Conservation (phyloP, 495 filamentous ascomycete genomes). For the Penicillium atrosanguineum region DNA sequence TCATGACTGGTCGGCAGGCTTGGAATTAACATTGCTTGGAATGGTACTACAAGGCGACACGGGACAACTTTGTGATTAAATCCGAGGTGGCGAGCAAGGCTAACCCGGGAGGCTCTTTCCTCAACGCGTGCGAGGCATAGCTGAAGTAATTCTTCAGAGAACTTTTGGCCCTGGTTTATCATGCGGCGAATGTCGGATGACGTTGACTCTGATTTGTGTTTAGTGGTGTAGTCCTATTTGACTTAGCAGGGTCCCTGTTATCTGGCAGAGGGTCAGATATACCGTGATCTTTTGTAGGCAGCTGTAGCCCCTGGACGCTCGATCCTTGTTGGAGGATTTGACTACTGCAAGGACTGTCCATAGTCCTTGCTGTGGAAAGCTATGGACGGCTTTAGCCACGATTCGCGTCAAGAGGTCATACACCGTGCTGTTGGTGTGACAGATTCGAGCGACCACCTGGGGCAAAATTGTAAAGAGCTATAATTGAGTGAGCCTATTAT, state of each 20-base stretch:
- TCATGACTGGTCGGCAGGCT: slow-evolving; percentile 75
- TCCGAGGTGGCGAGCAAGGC: slow-evolving; percentile 67
- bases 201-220: slow-evolving; percentile 38
- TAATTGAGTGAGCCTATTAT: neutral
- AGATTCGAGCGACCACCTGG: slow-evolving; percentile 89
- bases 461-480: slow-evolving; percentile 86
- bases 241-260: neutral
- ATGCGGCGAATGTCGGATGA: slow-evolving; percentile 61
- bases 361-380: slow-evolving; percentile 85
- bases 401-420: slow-evolving; percentile 71
- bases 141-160: slow-evolving; percentile 77
- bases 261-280: neutral
- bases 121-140: slow-evolving; percentile 75
- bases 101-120: slow-evolving; percentile 66
- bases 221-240: slow-evolving; percentile 43
- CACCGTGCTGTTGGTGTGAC: slow-evolving; percentile 74
- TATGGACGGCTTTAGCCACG: slow-evolving; percentile 74
- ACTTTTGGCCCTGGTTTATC: slow-evolving; percentile 73
- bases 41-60: slow-evolving; percentile 80
- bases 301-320: slow-evolving; percentile 43
- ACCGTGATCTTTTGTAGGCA: slow-evolving; percentile 51
- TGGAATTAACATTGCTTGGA: slow-evolving; percentile 79
- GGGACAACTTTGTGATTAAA: slow-evolving; percentile 84
- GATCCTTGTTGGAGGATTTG: slow-evolving; percentile 52
- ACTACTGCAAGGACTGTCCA: slow-evolving; percentile 89